Evolutionary conservation across 495 filamentous ascomycete species (phyloP), one percentile per base, ranked within the genome.

Genomic region (Aspergillus incahuasiensis): DNA sequence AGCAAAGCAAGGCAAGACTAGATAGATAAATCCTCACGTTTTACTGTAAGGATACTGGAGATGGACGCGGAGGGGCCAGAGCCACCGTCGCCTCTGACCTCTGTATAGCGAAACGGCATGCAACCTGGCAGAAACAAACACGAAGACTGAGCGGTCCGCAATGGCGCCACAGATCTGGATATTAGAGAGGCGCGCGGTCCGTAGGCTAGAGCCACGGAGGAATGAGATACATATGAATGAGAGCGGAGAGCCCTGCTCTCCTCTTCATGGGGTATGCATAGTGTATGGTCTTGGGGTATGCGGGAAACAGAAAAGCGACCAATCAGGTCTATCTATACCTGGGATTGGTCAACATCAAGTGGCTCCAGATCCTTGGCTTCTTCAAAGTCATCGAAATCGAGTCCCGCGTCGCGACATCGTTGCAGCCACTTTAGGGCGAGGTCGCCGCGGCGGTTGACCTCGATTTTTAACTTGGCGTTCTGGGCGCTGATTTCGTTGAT

Each of bases 401-500:
- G 77, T 38, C 89, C 90, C 2, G 88, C 88, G 52, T 82, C 84
- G 61, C 88, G 81, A 64, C 88, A 90, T 16, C 86, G 82, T 54
- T 86, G 84, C 73, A 95, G 90, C 89, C 90, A 97, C 56, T 86
- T 87, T n/a, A 65, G 46, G 12, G 72, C 74, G 48, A 76, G 67
- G 12, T 70, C 62, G 28, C 73, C 74, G 55, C 73, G 74, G 6
- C 74, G 72, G 65, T 89, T 86, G 24, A 84, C 75, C 67, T 96
- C 92, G 24, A 77, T 72, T 75, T 97, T 96, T 56, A 96, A 75
- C 68, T 96, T 95, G 53, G 96, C 89, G 66, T 92, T 94, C 54
- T 87, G 90, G 4, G 81, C 74, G 63, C 87, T 92, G 56, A 98
- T 84, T 68, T 98, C 92, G 21, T 82, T 82, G 57, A 98, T 95